A percentile compares a stretch with the other conserved stretches of the same genome.
These are phyloP conservation scores for Penicillium silybi DNA, from an alignment of 495 filamentous ascomycete genomes.

Conservation along the genomic window DNA sequence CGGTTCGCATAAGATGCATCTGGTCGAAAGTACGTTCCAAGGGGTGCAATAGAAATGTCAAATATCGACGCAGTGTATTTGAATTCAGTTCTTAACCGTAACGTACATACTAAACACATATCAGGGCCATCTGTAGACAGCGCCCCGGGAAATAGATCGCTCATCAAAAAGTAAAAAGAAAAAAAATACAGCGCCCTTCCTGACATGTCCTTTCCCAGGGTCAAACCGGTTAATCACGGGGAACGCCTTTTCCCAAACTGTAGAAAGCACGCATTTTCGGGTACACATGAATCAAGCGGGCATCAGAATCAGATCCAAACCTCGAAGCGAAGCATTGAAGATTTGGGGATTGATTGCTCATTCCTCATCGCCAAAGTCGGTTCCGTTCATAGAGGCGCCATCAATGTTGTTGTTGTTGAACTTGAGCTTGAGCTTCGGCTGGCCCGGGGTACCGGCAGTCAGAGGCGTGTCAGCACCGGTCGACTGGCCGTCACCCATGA, in stretches of 20 bases:
- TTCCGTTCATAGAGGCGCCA: slow-evolving; percentile 28
- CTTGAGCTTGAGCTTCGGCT: slow-evolving; percentile 57
- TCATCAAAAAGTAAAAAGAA: slow-evolving; percentile 6
- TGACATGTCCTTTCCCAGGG: slow-evolving; percentile 1
- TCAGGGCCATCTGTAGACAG: not conserved
- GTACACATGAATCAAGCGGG: slow-evolving; percentile 1
- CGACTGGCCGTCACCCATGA: slow-evolving; percentile 56
- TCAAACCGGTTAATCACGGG: not conserved
- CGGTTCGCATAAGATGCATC: not conserved
- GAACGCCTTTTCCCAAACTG: slow-evolving; percentile 12
- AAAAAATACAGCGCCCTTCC: slow-evolving; percentile 12
- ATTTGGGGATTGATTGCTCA: slow-evolving; percentile 10
- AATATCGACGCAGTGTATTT: slow-evolving; percentile 1
- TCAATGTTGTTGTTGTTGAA: slow-evolving; percentile 47
- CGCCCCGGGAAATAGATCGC: slow-evolving; percentile 13
- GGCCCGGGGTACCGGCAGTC: slow-evolving; percentile 48
- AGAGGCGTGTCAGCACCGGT: slow-evolving; percentile 69
- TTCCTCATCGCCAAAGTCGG: slow-evolving; percentile 33
- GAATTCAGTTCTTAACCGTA: slow-evolving; percentile 8
- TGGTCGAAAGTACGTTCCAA: not conserved
- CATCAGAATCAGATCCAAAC: not conserved
- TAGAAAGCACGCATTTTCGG: slow-evolving; percentile 9
- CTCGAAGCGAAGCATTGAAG: too few species aligned
- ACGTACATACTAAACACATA: slow-evolving; percentile 16
- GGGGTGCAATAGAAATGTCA: not conserved